Conservation (phyloP, 495 filamentous ascomycete genomes). For the Cercophora sp. region DNA sequence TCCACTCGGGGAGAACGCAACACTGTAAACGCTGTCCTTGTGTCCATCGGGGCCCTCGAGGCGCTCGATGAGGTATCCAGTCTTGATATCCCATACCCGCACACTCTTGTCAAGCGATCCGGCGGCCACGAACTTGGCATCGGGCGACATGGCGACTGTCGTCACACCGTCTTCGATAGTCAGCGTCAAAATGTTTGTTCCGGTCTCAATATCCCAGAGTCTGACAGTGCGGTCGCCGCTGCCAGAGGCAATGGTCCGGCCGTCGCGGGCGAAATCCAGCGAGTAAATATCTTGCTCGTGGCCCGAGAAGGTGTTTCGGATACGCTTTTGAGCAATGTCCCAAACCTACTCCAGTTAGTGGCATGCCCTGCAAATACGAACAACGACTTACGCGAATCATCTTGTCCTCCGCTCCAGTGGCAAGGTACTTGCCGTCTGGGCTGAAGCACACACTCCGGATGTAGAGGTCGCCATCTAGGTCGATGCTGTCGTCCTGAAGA, state of each 20-base stretch:
- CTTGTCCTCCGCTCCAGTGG: conserved; percentile 88
- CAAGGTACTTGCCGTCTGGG: conserved; percentile 82
- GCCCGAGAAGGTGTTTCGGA: conserved; percentile 76
- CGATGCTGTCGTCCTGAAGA: conserved; percentile 77
- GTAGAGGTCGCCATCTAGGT: conserved; percentile 80
- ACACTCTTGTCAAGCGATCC: conserved; percentile 89
- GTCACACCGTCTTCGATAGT: conserved; percentile 89
- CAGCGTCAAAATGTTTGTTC: conserved; percentile 68
- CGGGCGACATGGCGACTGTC: conserved; percentile 87
- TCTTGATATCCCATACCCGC: conserved; percentile 79
- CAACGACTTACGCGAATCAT: conserved; percentile 73
- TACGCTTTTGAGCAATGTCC: conserved; percentile 73
- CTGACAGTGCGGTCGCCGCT: conserved; percentile 85
- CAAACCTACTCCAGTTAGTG: conserved; percentile 59
- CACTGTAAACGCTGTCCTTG: conserved; percentile 89
- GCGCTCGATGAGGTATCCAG: conserved; percentile 76
- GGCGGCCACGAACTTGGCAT: conserved; percentile 79
- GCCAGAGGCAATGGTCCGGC: conserved; percentile 82
- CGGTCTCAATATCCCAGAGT: conserved; percentile 80
- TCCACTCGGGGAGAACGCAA: conserved; percentile 85
- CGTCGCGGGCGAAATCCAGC: conserved; percentile 84
- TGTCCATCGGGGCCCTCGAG: conserved; percentile 83
- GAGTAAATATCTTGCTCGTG: conserved; percentile 95
- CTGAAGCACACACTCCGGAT: conserved; percentile 92
- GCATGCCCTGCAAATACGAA: background rate